phyloP scores from a whole-genome alignment of 257 asterid genomes.

The Gardenia jasminoides region DNA sequence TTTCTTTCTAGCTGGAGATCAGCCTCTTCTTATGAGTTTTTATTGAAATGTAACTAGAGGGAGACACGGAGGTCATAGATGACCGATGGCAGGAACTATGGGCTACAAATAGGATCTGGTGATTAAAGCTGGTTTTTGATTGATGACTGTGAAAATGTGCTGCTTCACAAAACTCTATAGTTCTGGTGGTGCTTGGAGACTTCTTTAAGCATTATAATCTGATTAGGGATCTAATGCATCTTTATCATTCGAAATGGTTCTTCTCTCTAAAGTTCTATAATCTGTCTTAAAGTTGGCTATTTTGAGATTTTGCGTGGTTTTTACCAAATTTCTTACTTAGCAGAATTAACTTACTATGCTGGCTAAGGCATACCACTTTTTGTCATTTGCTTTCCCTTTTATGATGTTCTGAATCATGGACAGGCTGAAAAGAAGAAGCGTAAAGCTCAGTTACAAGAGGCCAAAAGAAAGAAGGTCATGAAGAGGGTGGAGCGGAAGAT shows the following conservation, averaged over 20 bases:
- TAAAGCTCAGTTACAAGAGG: conserved; percentile 71
- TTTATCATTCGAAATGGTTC: neutral
- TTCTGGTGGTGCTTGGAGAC: neutral
- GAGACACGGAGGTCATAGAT: neutral
- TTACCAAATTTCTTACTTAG: neutral
- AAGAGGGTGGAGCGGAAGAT: conserved; percentile 84
- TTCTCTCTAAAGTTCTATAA: neutral
- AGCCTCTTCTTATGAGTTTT: neutral
- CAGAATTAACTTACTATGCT: neutral
- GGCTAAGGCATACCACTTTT: neutral
- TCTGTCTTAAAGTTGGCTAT: neutral
- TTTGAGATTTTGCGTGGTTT: neutral
- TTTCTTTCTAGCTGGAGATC: neutral
- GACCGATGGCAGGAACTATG: neutral
- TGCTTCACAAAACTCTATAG: neutral
- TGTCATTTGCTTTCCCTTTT: neutral
- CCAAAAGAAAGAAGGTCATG: conserved; percentile 59
- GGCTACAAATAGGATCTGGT: neutral
- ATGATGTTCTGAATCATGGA: neutral
- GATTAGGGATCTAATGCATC: neutral
- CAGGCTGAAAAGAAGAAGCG: conserved; percentile 85
- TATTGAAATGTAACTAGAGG: neutral
- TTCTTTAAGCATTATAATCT: neutral
- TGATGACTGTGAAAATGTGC: neutral
- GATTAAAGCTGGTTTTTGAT: neutral